Conservation (phyloP, 73 alveolate species). For the Tetrahymena elliotti region DNA sequence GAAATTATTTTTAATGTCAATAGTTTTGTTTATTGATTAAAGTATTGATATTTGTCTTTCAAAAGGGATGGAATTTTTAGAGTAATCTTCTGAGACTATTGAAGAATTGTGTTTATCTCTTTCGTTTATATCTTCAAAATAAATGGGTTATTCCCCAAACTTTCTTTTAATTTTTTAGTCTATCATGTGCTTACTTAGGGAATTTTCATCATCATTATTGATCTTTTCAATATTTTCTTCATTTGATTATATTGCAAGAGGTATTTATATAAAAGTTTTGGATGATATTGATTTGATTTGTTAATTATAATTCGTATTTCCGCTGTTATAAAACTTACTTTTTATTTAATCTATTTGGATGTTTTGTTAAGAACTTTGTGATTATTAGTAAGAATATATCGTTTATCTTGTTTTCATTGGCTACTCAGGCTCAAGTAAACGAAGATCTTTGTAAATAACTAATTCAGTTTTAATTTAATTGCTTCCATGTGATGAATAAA, state of each 20-base stretch:
- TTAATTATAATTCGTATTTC: background rate
- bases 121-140: background rate
- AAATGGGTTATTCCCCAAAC: background rate
- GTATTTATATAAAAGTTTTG: background rate
- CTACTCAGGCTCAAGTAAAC: background rate
- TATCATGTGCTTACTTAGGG: background rate
- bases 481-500: background rate
- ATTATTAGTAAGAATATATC: background rate
- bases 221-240: background rate
- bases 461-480: background rate
- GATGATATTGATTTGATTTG: background rate
- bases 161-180: background rate
- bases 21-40: background rate
- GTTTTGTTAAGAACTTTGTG: background rate
- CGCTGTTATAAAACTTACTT: background rate
- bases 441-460: background rate
- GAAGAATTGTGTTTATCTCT: background rate
- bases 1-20: background rate
- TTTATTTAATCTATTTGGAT: background rate
- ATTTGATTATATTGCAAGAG: background rate
- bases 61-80: background rate
- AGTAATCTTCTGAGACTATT: background rate
- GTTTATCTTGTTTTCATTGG: background rate
- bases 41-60: background rate
- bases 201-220: background rate